Conservation (phyloP, 768 basidiomycete genomes). For the Tricholoma furcatifolium region DNA sequence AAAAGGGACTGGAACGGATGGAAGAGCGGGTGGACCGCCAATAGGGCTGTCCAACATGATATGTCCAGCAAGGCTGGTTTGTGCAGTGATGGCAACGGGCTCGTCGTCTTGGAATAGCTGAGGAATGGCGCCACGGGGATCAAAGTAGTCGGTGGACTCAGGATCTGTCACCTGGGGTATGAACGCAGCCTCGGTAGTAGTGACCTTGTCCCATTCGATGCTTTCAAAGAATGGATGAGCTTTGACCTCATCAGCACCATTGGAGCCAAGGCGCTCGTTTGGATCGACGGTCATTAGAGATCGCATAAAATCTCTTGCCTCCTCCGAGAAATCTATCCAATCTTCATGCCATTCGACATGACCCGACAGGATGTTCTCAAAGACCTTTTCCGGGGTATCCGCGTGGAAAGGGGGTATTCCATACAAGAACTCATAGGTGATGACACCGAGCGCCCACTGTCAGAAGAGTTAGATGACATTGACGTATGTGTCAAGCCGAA, state of each 20-base stretch:
- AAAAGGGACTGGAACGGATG: constrained; percentile 43
- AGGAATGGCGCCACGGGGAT: constrained; percentile 88
- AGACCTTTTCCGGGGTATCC: constrained; percentile 95
- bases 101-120: constrained; percentile 94
- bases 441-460: constrained; percentile 98
- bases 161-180: constrained; percentile 95
- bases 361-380: constrained; percentile 96
- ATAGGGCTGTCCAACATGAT: constrained; percentile 47
- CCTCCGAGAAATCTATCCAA: constrained; percentile 80
- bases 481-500: background rate
- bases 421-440: constrained; percentile 97
- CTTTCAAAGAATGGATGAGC: constrained; percentile 85
- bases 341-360: constrained; percentile 97
- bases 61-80: constrained; percentile 45
- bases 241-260: constrained; percentile 92
- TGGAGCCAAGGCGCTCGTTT: constrained; percentile 72
- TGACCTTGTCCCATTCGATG: constrained; percentile 93
- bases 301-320: constrained; percentile 89
- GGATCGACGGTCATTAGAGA: constrained; percentile 83
- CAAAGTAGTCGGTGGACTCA: constrained; percentile 99
- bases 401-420: constrained; percentile 98
- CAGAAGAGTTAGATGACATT: constrained; percentile 12
- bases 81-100: constrained; percentile 51
- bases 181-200: constrained; percentile 87
- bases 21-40: constrained; percentile 37